These are phyloP conservation scores for Eugenia klotzschiana DNA, from an alignment of 441 rosid species.

Conservation along the genomic window DNA sequence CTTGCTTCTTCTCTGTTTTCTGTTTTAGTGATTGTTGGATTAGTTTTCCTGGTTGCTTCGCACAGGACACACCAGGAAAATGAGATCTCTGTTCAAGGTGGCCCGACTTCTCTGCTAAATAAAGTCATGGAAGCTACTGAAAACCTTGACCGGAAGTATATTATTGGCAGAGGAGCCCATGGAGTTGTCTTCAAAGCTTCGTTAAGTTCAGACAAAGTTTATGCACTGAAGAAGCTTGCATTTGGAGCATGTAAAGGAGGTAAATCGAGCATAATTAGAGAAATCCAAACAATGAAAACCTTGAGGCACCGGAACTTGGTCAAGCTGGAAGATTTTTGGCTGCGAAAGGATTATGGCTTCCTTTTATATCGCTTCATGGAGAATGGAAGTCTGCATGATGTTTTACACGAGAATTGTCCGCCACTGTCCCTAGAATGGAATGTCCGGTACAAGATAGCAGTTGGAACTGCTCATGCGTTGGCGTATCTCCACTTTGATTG, in stretches of 20 bases:
- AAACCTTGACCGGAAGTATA: slow-evolving; percentile 41
- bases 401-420: slow-evolving; percentile 28
- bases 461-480: slow-evolving; percentile 63
- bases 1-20: slow-evolving; percentile 17
- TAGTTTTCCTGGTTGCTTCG: slow-evolving; percentile 14
- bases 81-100: slow-evolving; percentile 30
- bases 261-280: slow-evolving; percentile 41
- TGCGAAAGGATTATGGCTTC: slow-evolving; percentile 48
- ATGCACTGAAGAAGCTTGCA: slow-evolving; percentile 50
- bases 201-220: slow-evolving; percentile 23
- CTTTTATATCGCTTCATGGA: slow-evolving; percentile 60
- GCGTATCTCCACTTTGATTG: slow-evolving; percentile 79
- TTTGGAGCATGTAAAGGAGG: slow-evolving; percentile 35
- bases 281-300: slow-evolving; percentile 44
- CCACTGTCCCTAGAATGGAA: slow-evolving; percentile 39
- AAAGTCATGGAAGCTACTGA: slow-evolving; percentile 55
- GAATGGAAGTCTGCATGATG: slow-evolving; percentile 60
- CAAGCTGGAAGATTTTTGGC: slow-evolving; percentile 67
- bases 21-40: slow-evolving; percentile 18
- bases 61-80: slow-evolving; percentile 9
- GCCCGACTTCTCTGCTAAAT: slow-evolving; percentile 28
- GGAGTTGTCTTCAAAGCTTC: slow-evolving; percentile 47
- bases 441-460: slow-evolving; percentile 39
- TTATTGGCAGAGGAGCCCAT: slow-evolving; percentile 69
- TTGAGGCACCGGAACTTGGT: slow-evolving; percentile 66